Percentiles rank a stretch among this genome's conserved stretches.
phyloP scores from a whole-genome alignment of 2,329 filamentous ascomycete genomes.

The Didymella lethalis region DNA sequence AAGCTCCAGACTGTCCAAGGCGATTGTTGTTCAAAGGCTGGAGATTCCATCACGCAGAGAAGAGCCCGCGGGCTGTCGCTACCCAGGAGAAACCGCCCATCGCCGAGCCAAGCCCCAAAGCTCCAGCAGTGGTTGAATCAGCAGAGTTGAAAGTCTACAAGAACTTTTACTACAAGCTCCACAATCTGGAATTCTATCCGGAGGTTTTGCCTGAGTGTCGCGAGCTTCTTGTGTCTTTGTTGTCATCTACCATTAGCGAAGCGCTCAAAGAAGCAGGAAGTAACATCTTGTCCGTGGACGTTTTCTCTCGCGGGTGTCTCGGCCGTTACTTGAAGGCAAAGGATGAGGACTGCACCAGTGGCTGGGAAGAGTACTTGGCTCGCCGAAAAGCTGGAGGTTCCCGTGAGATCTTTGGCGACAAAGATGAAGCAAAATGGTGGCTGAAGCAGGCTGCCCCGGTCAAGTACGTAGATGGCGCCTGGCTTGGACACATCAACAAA shows the following conservation, averaged over 20 bases:
- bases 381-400: slow-evolving; percentile 45
- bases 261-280: slow-evolving; percentile 21
- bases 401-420: slow-evolving; percentile 49
- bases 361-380: slow-evolving; percentile 49
- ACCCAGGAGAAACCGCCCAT: slow-evolving; percentile 4
- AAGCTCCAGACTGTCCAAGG: slow-evolving; percentile 23
- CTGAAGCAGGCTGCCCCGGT: slow-evolving; percentile 54
- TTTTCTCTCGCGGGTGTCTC: slow-evolving; percentile 39
- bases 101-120: background rate
- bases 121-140: background rate
- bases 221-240: slow-evolving; percentile 45
- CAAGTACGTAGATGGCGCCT: slow-evolving; percentile 60
- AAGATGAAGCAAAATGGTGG: slow-evolving; percentile 52
- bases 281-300: slow-evolving; percentile 44
- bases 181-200: slow-evolving; percentile 52
- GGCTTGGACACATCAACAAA: slow-evolving; percentile 58
- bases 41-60: slow-evolving; percentile 6
- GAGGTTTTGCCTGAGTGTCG: slow-evolving; percentile 47
- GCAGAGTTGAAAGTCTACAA: slow-evolving; percentile 34
- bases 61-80: background rate
- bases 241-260: slow-evolving; percentile 46
- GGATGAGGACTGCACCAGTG: slow-evolving; percentile 40
- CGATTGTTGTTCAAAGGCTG: slow-evolving; percentile 16
- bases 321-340: slow-evolving; percentile 44
- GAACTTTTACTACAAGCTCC: slow-evolving; percentile 53